Evolutionary conservation across 2,329 filamentous ascomycete species (phyloP), one percentile per base, ranked within the genome.

Genomic region (Elsinoe australis): DNA sequence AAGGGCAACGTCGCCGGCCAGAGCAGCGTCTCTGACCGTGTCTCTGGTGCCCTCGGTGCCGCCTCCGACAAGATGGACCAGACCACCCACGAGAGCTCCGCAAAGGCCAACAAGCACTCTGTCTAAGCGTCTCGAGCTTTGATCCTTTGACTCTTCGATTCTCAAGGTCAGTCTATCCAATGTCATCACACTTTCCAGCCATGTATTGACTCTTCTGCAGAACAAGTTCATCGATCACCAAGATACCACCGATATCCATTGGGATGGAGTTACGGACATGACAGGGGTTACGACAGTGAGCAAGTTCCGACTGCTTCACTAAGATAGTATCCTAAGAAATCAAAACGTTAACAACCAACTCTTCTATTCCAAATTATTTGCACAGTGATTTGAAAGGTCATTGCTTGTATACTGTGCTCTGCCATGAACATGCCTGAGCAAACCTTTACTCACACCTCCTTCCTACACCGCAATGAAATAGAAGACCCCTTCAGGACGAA

Each of bases 1-100:
- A 69, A 68, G 55, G 80, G 80, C 65, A 83, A 83, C 74, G 77
- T 79, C 62, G 57, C 58, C 49, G 64, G 57, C 64, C 67, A 80
- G 61, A 71, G 71, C 53, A 55, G 57, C 56, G 4, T 79, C 50
- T 62, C 67, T 61, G 79, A 74, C 61, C 79, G 80, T 54, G 68
- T 68, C 59, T 67, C 64, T 36, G 75, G 74, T 53, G 75, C 71
- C 49, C 67, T 73, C 59, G 71, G 72, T 54, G 74, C 75, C 47
- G 54, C 67, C 35, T 54, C 57, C 52, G 72, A 78, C 69, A 78
- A 78, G 72, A 36, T 71, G 32, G 67, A 76, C 53, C 67, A 78
- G 69, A 51, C 56, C 54, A 68, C 68, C 62, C 73, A 77, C 66
- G 67, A 77, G 55, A 60, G 60, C 54, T 61, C 68, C 56, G 69